phyloP scores from a whole-genome alignment of 106 monocot species.

The Acorus calamus region DNA sequence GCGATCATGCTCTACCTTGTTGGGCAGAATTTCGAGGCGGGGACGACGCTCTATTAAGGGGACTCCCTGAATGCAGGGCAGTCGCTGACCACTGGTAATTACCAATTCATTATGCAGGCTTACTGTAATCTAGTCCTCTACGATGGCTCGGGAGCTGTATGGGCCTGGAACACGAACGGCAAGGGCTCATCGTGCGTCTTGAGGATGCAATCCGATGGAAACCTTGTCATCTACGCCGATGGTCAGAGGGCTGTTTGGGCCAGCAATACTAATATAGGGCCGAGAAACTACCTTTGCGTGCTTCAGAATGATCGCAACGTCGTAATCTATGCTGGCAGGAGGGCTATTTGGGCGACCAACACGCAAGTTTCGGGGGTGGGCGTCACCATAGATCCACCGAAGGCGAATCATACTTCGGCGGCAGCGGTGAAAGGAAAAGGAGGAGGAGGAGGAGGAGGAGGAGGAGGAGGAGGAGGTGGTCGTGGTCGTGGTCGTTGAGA shows the following conservation, averaged over 20 bases:
- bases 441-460: too few relatives aligned
- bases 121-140: conserved; percentile 7
- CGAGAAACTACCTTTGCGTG: background rate
- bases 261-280: background rate
- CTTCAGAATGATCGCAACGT: conserved; percentile 10
- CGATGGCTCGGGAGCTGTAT: background rate
- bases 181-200: background rate
- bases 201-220: conserved; percentile 9
- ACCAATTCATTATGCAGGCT: background rate
- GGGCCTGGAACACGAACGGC: background rate
- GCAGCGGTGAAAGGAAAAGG: too few relatives aligned
- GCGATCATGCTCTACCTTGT: too few relatives aligned
- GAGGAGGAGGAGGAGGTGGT: too few relatives aligned
- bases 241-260: conserved; percentile 1
- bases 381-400: too few relatives aligned
- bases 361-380: too few relatives aligned
- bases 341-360: too few relatives aligned
- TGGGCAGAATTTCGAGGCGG: too few relatives aligned
- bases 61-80: background rate
- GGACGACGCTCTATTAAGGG: background rate
- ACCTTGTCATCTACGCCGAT: conserved; percentile 3
- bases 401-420: too few relatives aligned
- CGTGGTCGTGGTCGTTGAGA: too few relatives aligned
- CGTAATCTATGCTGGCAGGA: conserved; percentile 3
- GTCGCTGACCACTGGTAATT: background rate